Percentiles rank a stretch among this genome's conserved stretches.
Conservation (phyloP, 345 rosid species). For the Clausena lansium region DNA sequence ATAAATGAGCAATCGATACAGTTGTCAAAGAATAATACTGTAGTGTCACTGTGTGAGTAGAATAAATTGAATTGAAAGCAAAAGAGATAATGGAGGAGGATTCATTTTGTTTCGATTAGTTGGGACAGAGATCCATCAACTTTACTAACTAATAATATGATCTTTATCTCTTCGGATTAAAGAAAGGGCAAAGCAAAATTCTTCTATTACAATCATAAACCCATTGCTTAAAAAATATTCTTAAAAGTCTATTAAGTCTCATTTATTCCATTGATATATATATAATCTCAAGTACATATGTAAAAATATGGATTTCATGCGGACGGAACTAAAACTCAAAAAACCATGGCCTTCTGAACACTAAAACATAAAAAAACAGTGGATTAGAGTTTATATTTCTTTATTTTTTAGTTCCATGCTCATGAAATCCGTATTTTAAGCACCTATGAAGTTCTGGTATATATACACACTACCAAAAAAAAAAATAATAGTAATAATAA, state of each 20-base stretch:
- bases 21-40: neutral
- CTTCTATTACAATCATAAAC: neutral
- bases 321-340: no score
- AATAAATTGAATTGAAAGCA: neutral
- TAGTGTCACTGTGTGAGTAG: no score
- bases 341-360: no score
- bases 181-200: neutral
- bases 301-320: no score
- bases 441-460: no score
- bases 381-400: no score
- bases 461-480: no score
- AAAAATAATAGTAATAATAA: no score
- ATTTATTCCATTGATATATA: neutral
- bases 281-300: no score
- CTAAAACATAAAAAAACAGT: no score
- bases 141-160: neutral
- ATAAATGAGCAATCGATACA: neutral
- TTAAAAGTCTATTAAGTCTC: neutral
- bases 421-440: no score
- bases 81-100: neutral
- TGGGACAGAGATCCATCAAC: slow-evolving; percentile 2
- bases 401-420: no score
- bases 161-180: neutral
- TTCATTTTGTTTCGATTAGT: slow-evolving; percentile 3
- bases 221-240: neutral